Percentiles rank a stretch among this genome's conserved stretches.
Evolutionary conservation across 176 grass and related monocot genomes (phyloP).

Genomic region (Typha latifolia): DNA sequence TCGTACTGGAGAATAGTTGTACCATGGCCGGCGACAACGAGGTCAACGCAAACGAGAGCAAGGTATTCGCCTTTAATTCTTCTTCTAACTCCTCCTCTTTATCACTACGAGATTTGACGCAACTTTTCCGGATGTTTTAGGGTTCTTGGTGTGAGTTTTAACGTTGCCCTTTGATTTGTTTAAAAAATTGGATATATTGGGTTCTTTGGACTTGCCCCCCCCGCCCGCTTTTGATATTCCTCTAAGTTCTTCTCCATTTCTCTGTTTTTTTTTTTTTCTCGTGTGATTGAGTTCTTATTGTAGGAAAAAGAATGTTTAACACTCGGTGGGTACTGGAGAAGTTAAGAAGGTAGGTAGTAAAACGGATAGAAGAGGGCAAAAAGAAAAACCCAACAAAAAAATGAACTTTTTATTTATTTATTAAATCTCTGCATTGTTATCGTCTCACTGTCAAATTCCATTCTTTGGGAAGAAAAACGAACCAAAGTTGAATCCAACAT

Average conservation of each 20-base stretch:
- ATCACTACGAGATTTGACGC: neutral
- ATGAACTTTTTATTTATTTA: too few species aligned
- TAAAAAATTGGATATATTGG: slow-evolving; percentile 23
- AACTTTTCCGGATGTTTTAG: neutral
- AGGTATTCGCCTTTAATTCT: slow-evolving; percentile 34
- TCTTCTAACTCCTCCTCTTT: slow-evolving; percentile 9
- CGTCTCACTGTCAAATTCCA: neutral
- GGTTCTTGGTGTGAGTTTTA: slow-evolving; percentile 13
- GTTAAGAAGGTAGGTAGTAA: neutral
- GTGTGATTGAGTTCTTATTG: neutral
- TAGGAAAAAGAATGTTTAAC: too few species aligned
- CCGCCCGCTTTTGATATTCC: slow-evolving; percentile 3
- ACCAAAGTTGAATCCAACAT: neutral
- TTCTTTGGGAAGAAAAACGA: neutral
- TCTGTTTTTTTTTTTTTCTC: neutral
- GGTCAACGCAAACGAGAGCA: slow-evolving; percentile 97
- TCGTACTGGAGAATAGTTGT: neutral
- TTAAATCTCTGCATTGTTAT: neutral
- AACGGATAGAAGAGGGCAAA: slow-evolving; percentile 8
- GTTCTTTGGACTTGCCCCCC: slow-evolving; percentile 38
- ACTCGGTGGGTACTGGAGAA: too few species aligned
- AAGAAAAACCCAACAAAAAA: neutral
- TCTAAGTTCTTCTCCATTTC: neutral
- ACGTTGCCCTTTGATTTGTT: slow-evolving; percentile 26
- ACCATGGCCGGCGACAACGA: slow-evolving; percentile 97